Evolutionary conservation across 768 basidiomycete species (phyloP).

Genomic region (Tremella yokohamensis): DNA sequence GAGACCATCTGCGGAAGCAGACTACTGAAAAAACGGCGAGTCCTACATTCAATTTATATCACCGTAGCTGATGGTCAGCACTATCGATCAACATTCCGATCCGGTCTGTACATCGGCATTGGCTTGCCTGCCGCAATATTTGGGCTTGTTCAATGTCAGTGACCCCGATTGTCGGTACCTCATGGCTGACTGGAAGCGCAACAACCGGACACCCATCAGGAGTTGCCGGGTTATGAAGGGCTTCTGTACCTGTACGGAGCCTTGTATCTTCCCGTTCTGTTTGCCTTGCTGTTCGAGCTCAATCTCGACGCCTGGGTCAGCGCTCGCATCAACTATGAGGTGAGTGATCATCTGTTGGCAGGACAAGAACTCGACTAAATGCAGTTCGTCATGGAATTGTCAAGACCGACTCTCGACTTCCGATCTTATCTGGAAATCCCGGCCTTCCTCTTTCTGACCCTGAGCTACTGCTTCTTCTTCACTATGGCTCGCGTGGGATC

Average conservation of each 20-base stretch:
- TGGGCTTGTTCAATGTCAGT: conserved; percentile 65
- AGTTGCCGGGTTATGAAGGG: conserved; percentile 67
- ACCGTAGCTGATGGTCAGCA: conserved; percentile 22
- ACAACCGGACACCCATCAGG: conserved; percentile 56
- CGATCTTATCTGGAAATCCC: conserved; percentile 81
- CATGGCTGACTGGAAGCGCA: conserved; percentile 55
- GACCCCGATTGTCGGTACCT: background rate
- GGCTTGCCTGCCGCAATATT: conserved; percentile 65
- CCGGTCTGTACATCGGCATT: conserved; percentile 69
- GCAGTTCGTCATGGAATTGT: conserved; percentile 57
- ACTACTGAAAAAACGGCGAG: conserved; percentile 40
- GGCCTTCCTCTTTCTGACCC: conserved; percentile 67
- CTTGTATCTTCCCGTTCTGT: conserved; percentile 68
- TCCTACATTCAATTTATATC: conserved; percentile 5
- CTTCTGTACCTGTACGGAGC: conserved; percentile 75
- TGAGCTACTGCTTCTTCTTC: conserved; percentile 79
- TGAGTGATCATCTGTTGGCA: conserved; percentile 53
- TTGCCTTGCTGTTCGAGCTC: conserved; percentile 72
- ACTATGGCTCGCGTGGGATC: conserved; percentile 67
- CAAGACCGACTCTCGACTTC: conserved; percentile 69
- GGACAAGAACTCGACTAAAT: conserved; percentile 24
- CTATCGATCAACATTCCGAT: conserved; percentile 59
- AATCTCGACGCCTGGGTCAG: conserved; percentile 75
- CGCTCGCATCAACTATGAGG: conserved; percentile 84
- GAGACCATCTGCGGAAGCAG: conserved; percentile 61